Evolutionary conservation across 345 rosid species (phyloP), one percentile per base, ranked within the genome.

Genomic region (Mangifera indica): DNA sequence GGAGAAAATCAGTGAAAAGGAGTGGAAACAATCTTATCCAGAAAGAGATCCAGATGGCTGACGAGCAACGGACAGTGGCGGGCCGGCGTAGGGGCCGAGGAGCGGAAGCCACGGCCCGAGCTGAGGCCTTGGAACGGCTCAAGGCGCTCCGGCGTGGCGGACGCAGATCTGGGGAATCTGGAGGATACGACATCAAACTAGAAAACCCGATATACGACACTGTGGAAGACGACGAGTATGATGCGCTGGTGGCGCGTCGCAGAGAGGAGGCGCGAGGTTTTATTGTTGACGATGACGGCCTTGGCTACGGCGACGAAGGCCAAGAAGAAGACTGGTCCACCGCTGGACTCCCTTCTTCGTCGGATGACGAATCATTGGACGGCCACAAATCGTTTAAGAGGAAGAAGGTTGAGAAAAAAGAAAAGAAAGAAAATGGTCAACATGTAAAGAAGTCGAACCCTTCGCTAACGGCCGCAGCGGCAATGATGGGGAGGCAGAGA

Each of bases 241-340:
- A 88, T 13, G 86, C 78, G 59, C 77, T 92, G 68, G 96, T 91
- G 15, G 89, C 89, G 64, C 85, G 84, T 66, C 92, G 98, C 62
- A 85, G 90, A 0, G 88, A 91, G 74, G 98, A 92, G 77, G 92
- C 83, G 44, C 88, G 78, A 25, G 87, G 86, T 14, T 95, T 95
- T 72, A 89, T 95, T 20, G 96, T 88, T 21, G 87, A 87, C 25
- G 99, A 95, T 58, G 90, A 84, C 9, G 93, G 84, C 55, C 78
- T 91, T 2, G 99, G 99, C 5, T 95, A 95, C 53, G 80, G 78
- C 45, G 98, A 95, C 66, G 93, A 89, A 48, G 99, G 97, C 2
- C 86, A 87, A 58, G 99, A 95, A 72, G 99, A 92, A 84, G 99
- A 95, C 63, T 95, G 95, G 93, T 74, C 91, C n/a, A 79, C 67